Percentiles rank a stretch among this genome's conserved stretches.
Evolutionary conservation across 306 rosid genomes (phyloP).

Genomic region (Luffa aegyptiaca): DNA sequence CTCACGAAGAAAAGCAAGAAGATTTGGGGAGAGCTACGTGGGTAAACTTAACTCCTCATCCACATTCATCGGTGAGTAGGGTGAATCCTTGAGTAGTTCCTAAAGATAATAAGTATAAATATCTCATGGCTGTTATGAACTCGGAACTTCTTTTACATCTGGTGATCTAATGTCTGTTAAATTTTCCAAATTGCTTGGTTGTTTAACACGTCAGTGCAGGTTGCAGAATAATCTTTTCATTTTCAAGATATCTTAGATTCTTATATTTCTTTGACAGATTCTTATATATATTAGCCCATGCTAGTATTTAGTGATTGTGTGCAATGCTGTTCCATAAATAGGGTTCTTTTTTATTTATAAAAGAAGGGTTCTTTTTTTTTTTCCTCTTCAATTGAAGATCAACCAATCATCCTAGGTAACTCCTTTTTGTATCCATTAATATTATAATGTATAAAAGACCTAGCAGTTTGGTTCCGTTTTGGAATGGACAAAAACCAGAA

Average conservation of each 20-base stretch:
- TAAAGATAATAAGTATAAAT: neutral
- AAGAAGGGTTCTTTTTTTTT: neutral
- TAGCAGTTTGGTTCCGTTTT: neutral
- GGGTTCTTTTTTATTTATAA: neutral
- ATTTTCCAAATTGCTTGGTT: neutral
- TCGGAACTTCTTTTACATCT: neutral
- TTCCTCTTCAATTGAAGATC: neutral
- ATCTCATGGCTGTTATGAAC: neutral
- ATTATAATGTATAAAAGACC: neutral
- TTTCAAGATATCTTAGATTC: neutral
- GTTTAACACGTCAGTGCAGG: neutral
- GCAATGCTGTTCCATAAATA: neutral
- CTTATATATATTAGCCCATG: neutral
- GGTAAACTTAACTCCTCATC: slow-evolving; percentile 48
- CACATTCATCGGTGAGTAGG: slow-evolving; percentile 37
- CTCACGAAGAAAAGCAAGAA: slow-evolving; percentile 30
- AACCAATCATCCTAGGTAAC: neutral
- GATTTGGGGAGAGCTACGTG: slow-evolving; percentile 24
- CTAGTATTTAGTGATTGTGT: neutral
- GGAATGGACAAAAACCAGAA: neutral
- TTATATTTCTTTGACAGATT: neutral
- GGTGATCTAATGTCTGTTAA: neutral
- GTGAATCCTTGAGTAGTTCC: neutral
- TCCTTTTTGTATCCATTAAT: neutral
- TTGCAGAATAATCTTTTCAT: neutral